Percentiles rank a stretch among this genome's conserved stretches.
phyloP scores from a whole-genome alignment of 768 basidiomycete genomes.

The Tephrocybe sp. region DNA sequence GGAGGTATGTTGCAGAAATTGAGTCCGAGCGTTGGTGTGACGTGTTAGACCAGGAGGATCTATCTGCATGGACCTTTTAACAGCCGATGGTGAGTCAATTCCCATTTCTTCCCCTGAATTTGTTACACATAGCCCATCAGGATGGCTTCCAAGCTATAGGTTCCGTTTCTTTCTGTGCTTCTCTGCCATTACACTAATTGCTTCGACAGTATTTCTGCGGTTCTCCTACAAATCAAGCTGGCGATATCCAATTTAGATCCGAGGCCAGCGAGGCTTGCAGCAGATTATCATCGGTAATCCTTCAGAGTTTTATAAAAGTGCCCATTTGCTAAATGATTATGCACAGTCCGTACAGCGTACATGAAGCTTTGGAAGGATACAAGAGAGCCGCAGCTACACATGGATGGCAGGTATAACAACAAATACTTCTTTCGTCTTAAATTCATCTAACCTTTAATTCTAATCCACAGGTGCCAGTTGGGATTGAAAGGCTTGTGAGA shows the following conservation, averaged over 20 bases:
- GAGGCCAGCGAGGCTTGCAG: slow-evolving; percentile 55
- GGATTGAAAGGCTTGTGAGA: slow-evolving; percentile 6
- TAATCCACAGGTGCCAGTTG: slow-evolving; percentile 1
- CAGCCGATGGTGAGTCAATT: slow-evolving; percentile 50
- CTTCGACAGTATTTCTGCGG: slow-evolving; percentile 40
- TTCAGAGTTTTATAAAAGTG: background rate
- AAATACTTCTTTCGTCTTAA: too few relatives aligned
- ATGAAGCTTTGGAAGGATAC: slow-evolving; percentile 63
- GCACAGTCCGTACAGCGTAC: slow-evolving; percentile 44
- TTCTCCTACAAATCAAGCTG: slow-evolving; percentile 65
- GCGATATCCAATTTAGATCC: slow-evolving; percentile 71
- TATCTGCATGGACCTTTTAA: slow-evolving; percentile 75
- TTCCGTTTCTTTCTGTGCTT: slow-evolving; percentile 17
- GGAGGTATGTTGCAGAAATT: slow-evolving; percentile 37
- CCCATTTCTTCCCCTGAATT: background rate
- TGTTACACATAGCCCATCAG: slow-evolving; percentile 22
- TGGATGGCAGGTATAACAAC: slow-evolving; percentile 61
- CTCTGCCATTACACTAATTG: background rate
- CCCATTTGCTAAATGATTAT: background rate
- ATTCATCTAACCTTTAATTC: background rate
- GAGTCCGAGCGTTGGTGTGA: background rate
- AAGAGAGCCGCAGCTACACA: slow-evolving; percentile 66
- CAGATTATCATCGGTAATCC: slow-evolving; percentile 48
- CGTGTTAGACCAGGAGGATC: slow-evolving; percentile 49
- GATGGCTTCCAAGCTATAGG: slow-evolving; percentile 72